These are phyloP conservation scores for Teratosphaeria pseudoeucalypti DNA, from an alignment of 2,329 filamentous ascomycete genomes.

Conservation along the genomic window DNA sequence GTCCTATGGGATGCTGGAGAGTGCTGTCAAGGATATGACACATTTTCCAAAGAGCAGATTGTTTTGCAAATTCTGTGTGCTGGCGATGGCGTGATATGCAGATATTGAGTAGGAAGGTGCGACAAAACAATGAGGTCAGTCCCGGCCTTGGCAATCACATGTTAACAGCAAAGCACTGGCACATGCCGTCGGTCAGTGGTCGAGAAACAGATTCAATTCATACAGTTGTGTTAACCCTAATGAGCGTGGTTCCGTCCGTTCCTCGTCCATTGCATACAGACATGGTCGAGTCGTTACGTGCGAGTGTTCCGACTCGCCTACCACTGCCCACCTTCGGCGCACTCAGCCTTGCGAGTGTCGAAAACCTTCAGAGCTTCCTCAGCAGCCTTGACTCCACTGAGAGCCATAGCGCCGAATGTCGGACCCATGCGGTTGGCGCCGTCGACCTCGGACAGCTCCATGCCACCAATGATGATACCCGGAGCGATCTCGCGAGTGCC, in stretches of 20 bases:
- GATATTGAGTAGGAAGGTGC: neutral
- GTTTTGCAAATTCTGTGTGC: too few species aligned
- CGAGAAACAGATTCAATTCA: neutral
- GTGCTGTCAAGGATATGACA: neutral
- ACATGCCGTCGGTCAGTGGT: neutral
- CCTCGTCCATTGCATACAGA: neutral
- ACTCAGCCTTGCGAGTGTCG: slow-evolving; percentile 67
- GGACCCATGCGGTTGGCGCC: slow-evolving; percentile 62
- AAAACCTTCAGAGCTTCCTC: slow-evolving; percentile 74
- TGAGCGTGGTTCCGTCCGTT: neutral
- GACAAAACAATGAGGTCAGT: neutral
- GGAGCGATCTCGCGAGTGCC: slow-evolving; percentile 78
- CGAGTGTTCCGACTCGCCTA: neutral
- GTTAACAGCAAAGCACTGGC: neutral
- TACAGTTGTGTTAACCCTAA: neutral
- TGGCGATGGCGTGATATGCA: neutral
- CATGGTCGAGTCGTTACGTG: neutral
- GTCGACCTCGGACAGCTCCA: slow-evolving; percentile 86
- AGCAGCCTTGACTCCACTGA: slow-evolving; percentile 81
- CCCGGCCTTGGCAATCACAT: neutral
- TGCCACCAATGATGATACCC: slow-evolving; percentile 84
- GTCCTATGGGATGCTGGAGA: neutral
- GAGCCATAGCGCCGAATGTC: slow-evolving; percentile 81
- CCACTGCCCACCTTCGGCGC: slow-evolving; percentile 36
- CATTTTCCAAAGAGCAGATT: too few species aligned